Conservation (phyloP, 768 basidiomycete species). For the Cystobasidium tubakii region DNA sequence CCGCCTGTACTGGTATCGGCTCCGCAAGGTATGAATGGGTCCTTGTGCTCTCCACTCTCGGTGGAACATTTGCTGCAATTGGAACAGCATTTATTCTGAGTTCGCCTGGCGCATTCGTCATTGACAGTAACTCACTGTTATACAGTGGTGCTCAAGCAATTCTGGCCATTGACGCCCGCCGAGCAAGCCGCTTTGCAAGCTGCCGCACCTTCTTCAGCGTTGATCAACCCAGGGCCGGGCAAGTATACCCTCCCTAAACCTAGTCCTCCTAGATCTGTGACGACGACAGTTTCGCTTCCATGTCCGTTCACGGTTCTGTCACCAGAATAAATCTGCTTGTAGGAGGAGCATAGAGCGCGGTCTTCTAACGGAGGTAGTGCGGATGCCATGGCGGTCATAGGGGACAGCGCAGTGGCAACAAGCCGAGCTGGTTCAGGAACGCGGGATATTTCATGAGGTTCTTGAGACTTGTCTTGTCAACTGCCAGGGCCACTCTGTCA, state of each 20-base stretch:
- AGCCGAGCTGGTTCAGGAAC: no score
- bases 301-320: constrained; percentile 4
- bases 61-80: no score
- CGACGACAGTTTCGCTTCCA: not conserved
- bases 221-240: not conserved
- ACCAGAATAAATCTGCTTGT: constrained; percentile 14
- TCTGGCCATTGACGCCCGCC: not conserved
- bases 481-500: no score
- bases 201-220: not conserved
- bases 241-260: constrained; percentile 6
- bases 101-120: no score
- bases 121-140: not conserved
- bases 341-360: not conserved
- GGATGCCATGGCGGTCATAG: not conserved
- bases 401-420: not conserved
- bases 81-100: no score
- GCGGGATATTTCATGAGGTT: no score
- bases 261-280: not conserved
- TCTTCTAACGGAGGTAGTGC: constrained; percentile 1
- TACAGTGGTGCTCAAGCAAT: not conserved
- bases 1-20: constrained; percentile 3
- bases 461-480: no score
- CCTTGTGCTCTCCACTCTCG: not conserved
- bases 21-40: not conserved
- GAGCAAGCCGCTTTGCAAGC: constrained; percentile 8